phyloP scores from a whole-genome alignment of 2,329 filamentous ascomycete genomes.

The Pseudogymnoascus sp. region DNA sequence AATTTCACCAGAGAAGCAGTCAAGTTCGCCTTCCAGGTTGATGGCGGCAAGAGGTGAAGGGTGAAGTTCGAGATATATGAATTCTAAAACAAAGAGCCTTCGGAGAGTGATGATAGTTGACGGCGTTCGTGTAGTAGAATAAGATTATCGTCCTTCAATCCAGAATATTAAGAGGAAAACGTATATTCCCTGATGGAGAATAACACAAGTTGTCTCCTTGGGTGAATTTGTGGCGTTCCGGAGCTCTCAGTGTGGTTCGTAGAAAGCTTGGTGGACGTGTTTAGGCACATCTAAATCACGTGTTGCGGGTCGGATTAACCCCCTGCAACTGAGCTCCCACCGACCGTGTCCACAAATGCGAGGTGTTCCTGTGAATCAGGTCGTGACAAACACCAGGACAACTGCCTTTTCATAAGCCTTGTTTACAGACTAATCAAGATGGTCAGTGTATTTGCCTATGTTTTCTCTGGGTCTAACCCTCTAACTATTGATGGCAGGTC shows the following conservation, averaged over 20 bases:
- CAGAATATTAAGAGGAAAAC: neutral
- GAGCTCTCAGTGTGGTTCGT: neutral
- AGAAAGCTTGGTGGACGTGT: neutral
- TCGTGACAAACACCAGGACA: conserved; percentile 1
- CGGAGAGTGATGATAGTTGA: neutral
- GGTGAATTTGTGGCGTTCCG: neutral
- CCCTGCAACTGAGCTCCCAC: conserved; percentile 5
- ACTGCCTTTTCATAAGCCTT: neutral
- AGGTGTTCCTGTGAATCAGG: neutral
- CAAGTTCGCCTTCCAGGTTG: neutral
- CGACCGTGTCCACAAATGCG: conserved; percentile 7
- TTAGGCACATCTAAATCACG: neutral
- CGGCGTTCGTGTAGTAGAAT: neutral
- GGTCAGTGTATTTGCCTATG: neutral
- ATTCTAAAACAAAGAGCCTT: neutral
- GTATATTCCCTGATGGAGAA: neutral
- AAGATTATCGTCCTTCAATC: neutral
- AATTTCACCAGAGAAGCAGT: neutral
- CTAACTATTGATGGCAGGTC: conserved; percentile 50
- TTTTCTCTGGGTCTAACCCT: neutral
- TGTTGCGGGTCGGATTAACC: conserved; percentile 7
- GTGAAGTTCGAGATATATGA: neutral
- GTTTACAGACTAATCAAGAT: conserved; percentile 7
- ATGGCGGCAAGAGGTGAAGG: conserved; percentile 1
- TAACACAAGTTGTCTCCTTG: neutral